These are phyloP conservation scores for Lineolata rhizophorae DNA, from an alignment of 495 filamentous ascomycete species.

Conservation along the genomic window DNA sequence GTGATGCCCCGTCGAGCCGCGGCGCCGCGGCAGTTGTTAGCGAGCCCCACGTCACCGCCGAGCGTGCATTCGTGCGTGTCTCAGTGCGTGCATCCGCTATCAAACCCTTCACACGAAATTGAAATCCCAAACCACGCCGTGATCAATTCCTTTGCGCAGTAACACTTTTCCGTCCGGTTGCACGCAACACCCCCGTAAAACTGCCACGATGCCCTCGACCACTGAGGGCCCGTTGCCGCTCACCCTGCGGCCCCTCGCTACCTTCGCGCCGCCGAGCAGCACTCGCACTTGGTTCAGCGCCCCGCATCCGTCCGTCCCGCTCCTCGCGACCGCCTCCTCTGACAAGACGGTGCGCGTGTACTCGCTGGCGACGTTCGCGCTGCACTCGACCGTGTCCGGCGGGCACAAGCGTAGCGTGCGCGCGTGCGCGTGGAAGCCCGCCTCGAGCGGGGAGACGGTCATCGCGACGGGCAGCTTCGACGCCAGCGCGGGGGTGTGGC, in stretches of 20 bases:
- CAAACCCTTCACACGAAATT: no score
- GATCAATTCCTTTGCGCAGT: no score
- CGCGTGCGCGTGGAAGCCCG: conserved; percentile 65
- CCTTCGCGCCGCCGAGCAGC: conserved; percentile 42
- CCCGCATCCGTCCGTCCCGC: conserved; percentile 68
- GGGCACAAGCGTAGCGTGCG: conserved; percentile 80
- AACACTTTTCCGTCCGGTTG: no score
- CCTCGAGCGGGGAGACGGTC: conserved; percentile 31
- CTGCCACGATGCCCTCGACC: no score
- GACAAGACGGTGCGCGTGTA: conserved; percentile 74
- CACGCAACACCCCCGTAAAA: no score
- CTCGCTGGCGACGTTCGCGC: conserved; percentile 56
- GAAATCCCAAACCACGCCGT: no score
- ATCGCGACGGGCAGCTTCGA: conserved; percentile 88
- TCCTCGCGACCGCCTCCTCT: conserved; percentile 72
- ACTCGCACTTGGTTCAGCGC: conserved; percentile 68
- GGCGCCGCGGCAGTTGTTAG: no score
- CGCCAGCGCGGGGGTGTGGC: conserved; percentile 73
- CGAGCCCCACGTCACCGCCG: no score
- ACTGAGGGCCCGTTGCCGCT: no score
- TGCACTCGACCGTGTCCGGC: conserved; percentile 57
- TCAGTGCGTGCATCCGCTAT: no score
- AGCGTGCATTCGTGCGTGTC: no score
- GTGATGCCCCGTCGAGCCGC: no score
- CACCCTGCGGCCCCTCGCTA: conserved; percentile 18